These are phyloP conservation scores for Fimicolochytrium jonesii DNA, from an alignment of 192 early-diverging fungal species.

Conservation along the genomic window DNA sequence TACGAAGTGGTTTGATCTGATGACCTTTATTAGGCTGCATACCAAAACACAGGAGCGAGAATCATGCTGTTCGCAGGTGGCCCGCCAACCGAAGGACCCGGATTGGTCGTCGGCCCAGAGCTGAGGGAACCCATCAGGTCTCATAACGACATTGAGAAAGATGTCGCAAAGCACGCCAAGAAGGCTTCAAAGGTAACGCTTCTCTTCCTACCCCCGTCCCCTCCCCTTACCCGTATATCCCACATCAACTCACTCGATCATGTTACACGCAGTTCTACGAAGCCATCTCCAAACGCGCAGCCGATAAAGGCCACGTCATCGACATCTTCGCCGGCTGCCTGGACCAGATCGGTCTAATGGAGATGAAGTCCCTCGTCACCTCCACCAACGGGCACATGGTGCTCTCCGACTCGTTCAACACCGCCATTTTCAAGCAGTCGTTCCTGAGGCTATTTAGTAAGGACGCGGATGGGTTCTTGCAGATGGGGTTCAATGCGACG, in stretches of 20 bases:
- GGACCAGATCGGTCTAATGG: conserved; percentile 94
- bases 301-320: conserved; percentile 84
- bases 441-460: conserved; percentile 93
- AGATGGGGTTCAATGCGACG: conserved; percentile 97
- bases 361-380: conserved; percentile 91
- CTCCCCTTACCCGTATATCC: neutral
- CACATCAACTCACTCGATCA: neutral
- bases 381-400: conserved; percentile 90
- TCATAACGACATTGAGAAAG: conserved; percentile 98
- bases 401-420: conserved; percentile 92
- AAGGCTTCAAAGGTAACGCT: conserved; percentile 75
- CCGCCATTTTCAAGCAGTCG: conserved; percentile 95
- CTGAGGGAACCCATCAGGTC: conserved; percentile 91
- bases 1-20: neutral
- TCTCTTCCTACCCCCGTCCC: neutral
- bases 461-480: conserved; percentile 79
- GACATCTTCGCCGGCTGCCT: conserved; percentile 98
- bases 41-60: conserved; percentile 85
- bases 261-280: conserved; percentile 78
- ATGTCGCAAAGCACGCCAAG: conserved; percentile 85
- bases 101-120: conserved; percentile 88
- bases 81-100: conserved; percentile 90
- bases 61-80: conserved; percentile 94
- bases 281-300: conserved; percentile 74
- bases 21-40: conserved; percentile 66